Evolutionary conservation across 768 basidiomycete genomes (phyloP), one percentile per base, ranked within the genome.

Genomic region (Pleurotus salmoneostramineus): DNA sequence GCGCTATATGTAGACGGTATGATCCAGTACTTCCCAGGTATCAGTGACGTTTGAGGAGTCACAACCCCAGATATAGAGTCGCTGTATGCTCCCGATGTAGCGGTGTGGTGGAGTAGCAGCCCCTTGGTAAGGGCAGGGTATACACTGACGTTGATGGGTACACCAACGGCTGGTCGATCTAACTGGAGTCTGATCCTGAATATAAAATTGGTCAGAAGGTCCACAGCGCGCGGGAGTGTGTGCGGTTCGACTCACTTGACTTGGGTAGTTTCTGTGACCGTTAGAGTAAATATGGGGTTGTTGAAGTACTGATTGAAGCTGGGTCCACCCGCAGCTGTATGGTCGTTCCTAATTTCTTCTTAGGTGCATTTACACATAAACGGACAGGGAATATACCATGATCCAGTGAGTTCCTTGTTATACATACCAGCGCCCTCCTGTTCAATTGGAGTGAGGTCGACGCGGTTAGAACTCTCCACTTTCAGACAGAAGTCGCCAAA

Each of bases 351-450:
- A 56, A 56, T 21, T 14, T 54, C 33, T 12, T 43, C 14, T 60
- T 40, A 44, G 21, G 33, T 21, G 5, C 14, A n/a, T 40, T 35
- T 33, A 35, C 27, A 33, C 55, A 12, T 42, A 21, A 49, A 34
- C 6, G 54, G 35, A 36, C 2, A 63, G 5, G 6, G 1, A 14
- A 68, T 82, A 52, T 60, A 91, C 95, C 95, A 98, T 40, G 77
- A 72, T 3, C 92, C 93, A n/a, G 74, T 79, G 2, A 88, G 63
- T 0, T 77, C 66, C 62, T 90, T 88, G 17, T 71, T 72, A 67
- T 88, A 96, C 93, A 97, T 92, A 0, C 95, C 95, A 0, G 94
- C 92, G 0, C 93, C 95, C 72, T 98, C 96, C 58, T 87, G 83
- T 0, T 87, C 84, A 21, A 97, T 88, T 0, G 83, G 62, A 50